phyloP scores from a whole-genome alignment of 495 filamentous ascomycete genomes.

The Penicillium nucicola region DNA sequence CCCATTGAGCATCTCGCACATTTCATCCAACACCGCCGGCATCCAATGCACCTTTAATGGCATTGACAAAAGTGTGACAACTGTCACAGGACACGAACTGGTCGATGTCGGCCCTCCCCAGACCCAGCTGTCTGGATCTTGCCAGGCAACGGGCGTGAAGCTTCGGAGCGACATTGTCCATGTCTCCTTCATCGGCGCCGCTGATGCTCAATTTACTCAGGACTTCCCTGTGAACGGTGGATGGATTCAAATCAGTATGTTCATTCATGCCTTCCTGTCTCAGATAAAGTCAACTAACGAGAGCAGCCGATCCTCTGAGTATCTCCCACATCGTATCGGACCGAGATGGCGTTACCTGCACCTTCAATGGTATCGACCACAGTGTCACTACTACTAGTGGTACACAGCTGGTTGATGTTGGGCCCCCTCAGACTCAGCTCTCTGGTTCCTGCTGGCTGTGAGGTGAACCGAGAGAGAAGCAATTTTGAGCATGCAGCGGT shows the following conservation, averaged over 20 bases:
- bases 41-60: slow-evolving; percentile 21
- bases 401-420: slow-evolving; percentile 12
- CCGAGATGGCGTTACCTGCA: slow-evolving; percentile 1
- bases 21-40: slow-evolving; percentile 14
- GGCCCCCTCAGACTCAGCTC: slow-evolving; percentile 17
- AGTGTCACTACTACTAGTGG: slow-evolving; percentile 12
- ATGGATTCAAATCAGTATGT: slow-evolving; percentile 11
- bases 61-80: slow-evolving; percentile 19
- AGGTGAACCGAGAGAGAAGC: background rate
- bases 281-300: background rate
- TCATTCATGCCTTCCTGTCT: background rate
- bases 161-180: background rate
- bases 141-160: slow-evolving; percentile 4
- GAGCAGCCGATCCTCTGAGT: slow-evolving; percentile 10
- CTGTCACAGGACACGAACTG: slow-evolving; percentile 14
- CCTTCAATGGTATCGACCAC: slow-evolving; percentile 13
- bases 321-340: slow-evolving; percentile 16
- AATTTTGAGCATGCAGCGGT: background rate
- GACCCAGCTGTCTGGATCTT: slow-evolving; percentile 34
- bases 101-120: slow-evolving; percentile 35
- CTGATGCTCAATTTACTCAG: slow-evolving; percentile 14
- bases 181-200: slow-evolving; percentile 18
- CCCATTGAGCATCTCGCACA: slow-evolving; percentile 22
- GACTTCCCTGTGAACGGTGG: slow-evolving; percentile 9
- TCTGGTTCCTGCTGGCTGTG: slow-evolving; percentile 5